Evolutionary conservation across 257 asterid species (phyloP).

Genomic region (Nicotiana paniculata): DNA sequence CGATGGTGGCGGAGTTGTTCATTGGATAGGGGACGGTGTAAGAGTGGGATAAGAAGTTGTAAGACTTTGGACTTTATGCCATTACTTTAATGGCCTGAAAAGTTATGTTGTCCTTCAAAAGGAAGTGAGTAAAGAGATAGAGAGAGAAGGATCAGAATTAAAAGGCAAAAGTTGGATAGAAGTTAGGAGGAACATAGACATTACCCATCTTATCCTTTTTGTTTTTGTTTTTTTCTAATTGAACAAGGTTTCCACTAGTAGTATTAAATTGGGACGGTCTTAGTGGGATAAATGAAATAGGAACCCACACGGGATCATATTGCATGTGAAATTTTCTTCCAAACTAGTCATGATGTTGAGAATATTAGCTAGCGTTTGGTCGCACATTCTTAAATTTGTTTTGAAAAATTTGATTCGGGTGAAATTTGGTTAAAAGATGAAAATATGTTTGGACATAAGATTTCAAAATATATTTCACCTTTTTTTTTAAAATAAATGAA

Average conservation of each 20-base stretch:
- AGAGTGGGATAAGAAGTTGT: neutral
- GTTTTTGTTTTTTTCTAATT: neutral
- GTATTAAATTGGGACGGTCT: neutral
- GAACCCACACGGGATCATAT: neutral
- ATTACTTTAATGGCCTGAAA: constrained; percentile 1
- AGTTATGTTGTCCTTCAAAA: neutral
- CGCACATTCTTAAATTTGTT: too few relatives aligned
- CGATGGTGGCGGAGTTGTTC: constrained; percentile 31
- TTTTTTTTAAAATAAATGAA: too few relatives aligned
- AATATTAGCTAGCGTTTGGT: too few relatives aligned
- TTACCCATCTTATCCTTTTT: neutral
- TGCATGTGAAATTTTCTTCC: neutral
- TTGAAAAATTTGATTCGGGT: too few relatives aligned
- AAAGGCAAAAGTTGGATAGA: constrained; percentile 63
- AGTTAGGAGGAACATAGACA: neutral
- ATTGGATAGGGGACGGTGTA: neutral
- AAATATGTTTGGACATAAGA: too few relatives aligned
- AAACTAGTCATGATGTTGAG: neutral
- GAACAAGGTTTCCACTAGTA: neutral
- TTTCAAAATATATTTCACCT: too few relatives aligned
- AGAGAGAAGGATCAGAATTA: constrained; percentile 13
- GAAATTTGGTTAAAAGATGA: too few relatives aligned
- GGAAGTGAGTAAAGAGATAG: neutral
- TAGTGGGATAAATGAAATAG: neutral
- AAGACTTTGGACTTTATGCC: neutral